These are phyloP conservation scores for Gaertneriomyces sp. DNA, from an alignment of 192 early-diverging fungal species.

Conservation along the genomic window DNA sequence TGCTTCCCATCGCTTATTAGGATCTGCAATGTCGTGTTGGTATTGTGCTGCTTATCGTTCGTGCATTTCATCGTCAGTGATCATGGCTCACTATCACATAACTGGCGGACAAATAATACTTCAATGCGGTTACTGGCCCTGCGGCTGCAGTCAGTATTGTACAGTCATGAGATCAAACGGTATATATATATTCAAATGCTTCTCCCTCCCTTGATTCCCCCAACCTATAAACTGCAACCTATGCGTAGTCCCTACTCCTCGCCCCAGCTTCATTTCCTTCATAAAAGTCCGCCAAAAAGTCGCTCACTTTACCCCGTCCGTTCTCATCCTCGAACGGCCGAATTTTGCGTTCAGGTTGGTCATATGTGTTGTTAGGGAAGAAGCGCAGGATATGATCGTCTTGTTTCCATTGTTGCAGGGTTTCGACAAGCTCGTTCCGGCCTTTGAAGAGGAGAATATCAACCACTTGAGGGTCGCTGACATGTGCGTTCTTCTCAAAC, in stretches of 20 bases:
- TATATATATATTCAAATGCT: no score
- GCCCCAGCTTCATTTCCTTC: conserved; percentile 24
- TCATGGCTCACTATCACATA: no score
- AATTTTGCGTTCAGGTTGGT: conserved; percentile 62
- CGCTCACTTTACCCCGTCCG: conserved; percentile 23
- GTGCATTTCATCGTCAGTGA: no score
- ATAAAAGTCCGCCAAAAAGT: conserved; percentile 51
- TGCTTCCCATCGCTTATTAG: no score
- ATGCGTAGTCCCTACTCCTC: conserved; percentile 19
- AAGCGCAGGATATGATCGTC: conserved; percentile 81
- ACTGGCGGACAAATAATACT: no score
- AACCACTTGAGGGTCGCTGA: conserved; percentile 68
- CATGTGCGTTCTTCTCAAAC: conserved; percentile 81
- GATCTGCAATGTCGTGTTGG: no score
- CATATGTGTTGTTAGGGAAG: conserved; percentile 69
- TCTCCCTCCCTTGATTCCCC: background rate
- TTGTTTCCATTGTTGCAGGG: conserved; percentile 91
- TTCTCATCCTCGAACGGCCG: conserved; percentile 67
- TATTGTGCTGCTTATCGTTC: no score
- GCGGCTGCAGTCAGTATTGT: background rate
- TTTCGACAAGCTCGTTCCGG: conserved; percentile 81
- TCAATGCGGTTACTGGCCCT: background rate
- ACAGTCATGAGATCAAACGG: no score
- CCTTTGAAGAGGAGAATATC: conserved; percentile 88
- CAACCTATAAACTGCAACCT: background rate